Base-by-base conservation (phyloP, 495 filamentous ascomycete genomes). In the Penicillium chermesinum region DNA sequence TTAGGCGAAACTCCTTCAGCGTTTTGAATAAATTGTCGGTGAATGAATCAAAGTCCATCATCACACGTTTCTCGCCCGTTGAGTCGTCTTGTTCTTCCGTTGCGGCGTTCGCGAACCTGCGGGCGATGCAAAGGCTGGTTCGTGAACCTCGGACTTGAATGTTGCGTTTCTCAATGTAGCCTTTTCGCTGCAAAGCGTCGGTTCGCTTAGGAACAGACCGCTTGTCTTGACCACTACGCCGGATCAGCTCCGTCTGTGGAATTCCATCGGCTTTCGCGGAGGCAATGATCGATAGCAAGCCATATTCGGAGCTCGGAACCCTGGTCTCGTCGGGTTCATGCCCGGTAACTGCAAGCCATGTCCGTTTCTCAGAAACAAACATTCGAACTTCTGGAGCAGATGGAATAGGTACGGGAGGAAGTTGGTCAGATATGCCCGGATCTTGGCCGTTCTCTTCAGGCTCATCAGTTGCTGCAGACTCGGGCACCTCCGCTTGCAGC, bases 141-240 rank as follows among this genome's bases (percentile, higher is more conserved):
- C 82, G 80, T 34, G 76, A 69, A 17, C 78, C 74, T 41, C 73
- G 79, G 15, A 81, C 74, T 22, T 88, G 73, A 4, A 91, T 74
- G 0, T 78, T 75, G 30, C 80, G 77, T 65, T 96, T 96, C 32
- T 83, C 82, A 38, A 96, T 89, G 62, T 95, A 94, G 7, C 91
- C 91, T 57, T 85, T 87, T 46, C 74, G 72, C 16, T 79, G 78
- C 15, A 96, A 75, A 1, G 74, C 67, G 52, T 89, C 85, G 1
- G 91, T 96, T 34, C 91, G 76, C 41, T 81, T 81, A 10, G 91
- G 89, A 5, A 95, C 79, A 2, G 91, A 96, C 36, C 89, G 78
- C 60, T 94, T 94, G 63, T 96, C 89, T 66, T 96, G 91, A 15
- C 85, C 83, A 50, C 87, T 89, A 7, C 86, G 60, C 22, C 70